phyloP scores from a whole-genome alignment of 345 rosid species.

The Fremontodendron californicum region DNA sequence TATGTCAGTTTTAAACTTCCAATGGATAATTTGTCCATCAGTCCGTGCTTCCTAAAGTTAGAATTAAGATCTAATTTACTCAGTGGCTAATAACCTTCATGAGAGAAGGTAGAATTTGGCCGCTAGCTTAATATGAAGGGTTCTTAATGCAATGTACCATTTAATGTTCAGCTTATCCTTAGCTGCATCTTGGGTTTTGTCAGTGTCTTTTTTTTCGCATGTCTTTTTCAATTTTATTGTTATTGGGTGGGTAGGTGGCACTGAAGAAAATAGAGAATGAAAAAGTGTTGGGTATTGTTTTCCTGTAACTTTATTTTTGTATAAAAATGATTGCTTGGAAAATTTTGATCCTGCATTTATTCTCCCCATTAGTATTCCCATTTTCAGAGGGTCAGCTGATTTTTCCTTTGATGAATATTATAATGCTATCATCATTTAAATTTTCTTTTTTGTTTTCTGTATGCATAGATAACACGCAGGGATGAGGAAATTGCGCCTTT shows the following conservation, averaged over 20 bases:
- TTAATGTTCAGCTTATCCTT: background rate
- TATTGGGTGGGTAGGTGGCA: background rate
- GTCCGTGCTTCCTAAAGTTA: background rate
- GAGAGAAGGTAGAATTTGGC: slow-evolving; percentile 1
- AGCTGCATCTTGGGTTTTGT: background rate
- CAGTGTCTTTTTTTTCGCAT: too few species aligned
- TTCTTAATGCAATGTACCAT: background rate
- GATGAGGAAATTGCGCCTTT: slow-evolving; percentile 96
- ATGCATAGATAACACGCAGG: slow-evolving; percentile 74
- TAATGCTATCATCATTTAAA: background rate
- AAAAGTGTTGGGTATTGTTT: background rate
- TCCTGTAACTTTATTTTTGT: background rate
- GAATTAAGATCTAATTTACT: background rate
- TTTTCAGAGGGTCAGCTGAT: background rate
- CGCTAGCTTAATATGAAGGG: background rate
- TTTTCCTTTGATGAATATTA: background rate
- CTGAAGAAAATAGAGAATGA: background rate
- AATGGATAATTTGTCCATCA: background rate
- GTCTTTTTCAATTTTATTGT: background rate
- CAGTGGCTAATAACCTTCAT: background rate
- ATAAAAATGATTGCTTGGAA: background rate
- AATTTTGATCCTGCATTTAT: background rate
- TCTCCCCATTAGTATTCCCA: background rate
- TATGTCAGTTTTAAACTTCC: background rate
- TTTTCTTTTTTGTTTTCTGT: slow-evolving; percentile 7